phyloP scores from a whole-genome alignment of 2,329 filamentous ascomycete species.

The Colletotrichum sidae region DNA sequence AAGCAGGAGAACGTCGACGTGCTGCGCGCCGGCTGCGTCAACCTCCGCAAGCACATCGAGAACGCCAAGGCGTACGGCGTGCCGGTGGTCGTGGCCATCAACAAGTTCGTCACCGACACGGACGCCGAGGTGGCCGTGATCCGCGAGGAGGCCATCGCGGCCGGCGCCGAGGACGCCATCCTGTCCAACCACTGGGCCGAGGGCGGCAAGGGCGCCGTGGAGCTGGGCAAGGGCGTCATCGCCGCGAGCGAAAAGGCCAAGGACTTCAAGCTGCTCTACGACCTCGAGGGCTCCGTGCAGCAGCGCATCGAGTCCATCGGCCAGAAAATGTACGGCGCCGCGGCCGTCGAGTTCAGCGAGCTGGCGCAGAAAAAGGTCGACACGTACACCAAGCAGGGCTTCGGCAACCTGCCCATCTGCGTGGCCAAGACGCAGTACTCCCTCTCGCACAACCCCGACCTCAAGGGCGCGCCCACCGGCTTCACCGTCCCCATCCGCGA shows the following conservation, averaged over 20 bases:
- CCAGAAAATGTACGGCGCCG: conserved; percentile 93
- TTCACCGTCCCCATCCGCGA: conserved; percentile 96
- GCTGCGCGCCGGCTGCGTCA: conserved; percentile 89
- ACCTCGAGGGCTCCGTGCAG: conserved; percentile 81
- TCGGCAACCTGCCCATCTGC: conserved; percentile 93
- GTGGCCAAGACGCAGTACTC: conserved; percentile 99
- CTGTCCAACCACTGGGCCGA: conserved; percentile 97
- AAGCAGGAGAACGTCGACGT: conserved; percentile 93
- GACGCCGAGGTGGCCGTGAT: conserved; percentile 91
- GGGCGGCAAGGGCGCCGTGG: conserved; percentile 89
- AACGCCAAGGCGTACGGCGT: conserved; percentile 92
- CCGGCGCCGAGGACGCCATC: conserved; percentile 93
- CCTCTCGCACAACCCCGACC: conserved; percentile 88
- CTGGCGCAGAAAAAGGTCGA: conserved; percentile 96
- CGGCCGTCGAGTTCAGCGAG: conserved; percentile 90
- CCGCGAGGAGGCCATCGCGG: conserved; percentile 89
- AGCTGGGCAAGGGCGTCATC: conserved; percentile 89
- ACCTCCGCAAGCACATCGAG: conserved; percentile 93
- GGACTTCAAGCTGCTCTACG: conserved; percentile 89
- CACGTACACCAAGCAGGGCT: conserved; percentile 91
- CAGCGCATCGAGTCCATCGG: conserved; percentile 92
- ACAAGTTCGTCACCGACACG: conserved; percentile 94
- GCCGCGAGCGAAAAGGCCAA: conserved; percentile 85
- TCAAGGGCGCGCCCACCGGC: conserved; percentile 94
- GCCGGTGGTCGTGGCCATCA: conserved; percentile 96